Base-by-base conservation (phyloP, 1,284 basidiomycete genomes). In the Rhodotorula sp. region DNA sequence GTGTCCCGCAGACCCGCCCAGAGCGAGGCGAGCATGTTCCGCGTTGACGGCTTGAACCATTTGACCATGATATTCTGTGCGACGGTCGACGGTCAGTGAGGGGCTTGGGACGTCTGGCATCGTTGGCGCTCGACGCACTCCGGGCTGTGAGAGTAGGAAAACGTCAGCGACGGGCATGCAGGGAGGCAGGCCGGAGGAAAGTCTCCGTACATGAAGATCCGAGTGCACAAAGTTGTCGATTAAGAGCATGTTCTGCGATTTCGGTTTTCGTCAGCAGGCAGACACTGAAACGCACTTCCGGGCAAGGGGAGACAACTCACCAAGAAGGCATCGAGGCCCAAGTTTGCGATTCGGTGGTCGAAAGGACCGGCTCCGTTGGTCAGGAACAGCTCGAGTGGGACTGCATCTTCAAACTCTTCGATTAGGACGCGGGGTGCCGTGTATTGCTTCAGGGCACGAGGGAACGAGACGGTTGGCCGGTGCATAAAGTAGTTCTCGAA, bases 181-280 rank as follows among this genome's bases (percentile, higher is more conserved):
- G 26, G 42, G 12, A 55, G 37, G 14, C n/a, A 42, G 37, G 37
- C 37, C 37, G 37, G 37, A 42, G 10, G 37, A 33, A 8, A 42
- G 37, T 42, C 37, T 42, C 37, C 69, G 26, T 44, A 71, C 69
- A 80, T 92, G 91, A 37, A 96, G 85, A 80, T 96, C 95, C 5
- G 95, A 89, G 80, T 99, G 95, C 3, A 95, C 94, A 81, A 97
- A 99, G 81, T 99, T 99, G 82, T 99, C 95, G 59, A 99, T 84
- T 2, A 99, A 84, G 30, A 99, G 87, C 95, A 99, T 99, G 82
- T 97, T 93, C 91, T 95, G 37, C 71, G 22, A 0, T 26, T 46
- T 18, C 12, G 18, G 18, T 8, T 3, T 22, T 14, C 1, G 46
- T 66, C 30, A 56, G 59, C 37, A 14, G 15, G 46, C 1, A 15